Conservation (phyloP, 169 alveolate species). For the Eimeria zaria region DNA sequence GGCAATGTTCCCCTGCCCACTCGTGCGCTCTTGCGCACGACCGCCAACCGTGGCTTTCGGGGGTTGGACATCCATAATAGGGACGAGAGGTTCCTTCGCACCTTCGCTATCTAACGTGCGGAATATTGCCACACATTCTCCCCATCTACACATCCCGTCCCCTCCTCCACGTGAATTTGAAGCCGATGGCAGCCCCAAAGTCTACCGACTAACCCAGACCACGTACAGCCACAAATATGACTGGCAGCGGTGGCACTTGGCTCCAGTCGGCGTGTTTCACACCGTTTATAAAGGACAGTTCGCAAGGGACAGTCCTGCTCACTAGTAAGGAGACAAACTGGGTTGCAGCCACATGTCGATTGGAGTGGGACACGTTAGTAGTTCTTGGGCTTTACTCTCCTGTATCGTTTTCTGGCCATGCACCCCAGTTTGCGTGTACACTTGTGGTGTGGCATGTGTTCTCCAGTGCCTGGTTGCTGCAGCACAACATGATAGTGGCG, state of each 20-base stretch:
- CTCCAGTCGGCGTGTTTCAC: conserved; percentile 93
- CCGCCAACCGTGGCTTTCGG: conserved; percentile 1
- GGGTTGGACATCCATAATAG: conserved; percentile 15
- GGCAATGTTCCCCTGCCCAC: conserved; percentile 5
- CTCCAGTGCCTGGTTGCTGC: conserved; percentile 84
- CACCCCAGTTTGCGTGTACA: not conserved
- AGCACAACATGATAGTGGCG: conserved; percentile 77
- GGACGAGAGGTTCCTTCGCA: conserved; percentile 5
- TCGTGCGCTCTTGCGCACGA: conserved; percentile 69
- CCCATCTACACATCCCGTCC: conserved; percentile 90
- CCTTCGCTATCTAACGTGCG: not conserved
- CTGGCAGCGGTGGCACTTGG: conserved; percentile 94
- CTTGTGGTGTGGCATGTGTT: not conserved
- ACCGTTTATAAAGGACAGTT: conserved; percentile 93
- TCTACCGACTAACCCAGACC: conserved; percentile 91
- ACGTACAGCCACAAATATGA: conserved; percentile 92
- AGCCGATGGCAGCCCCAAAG: conserved; percentile 90
- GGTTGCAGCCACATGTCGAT: not conserved
- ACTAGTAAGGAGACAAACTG: conserved; percentile 64
- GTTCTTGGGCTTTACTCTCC: not conserved
- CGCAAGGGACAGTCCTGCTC: conserved; percentile 89
- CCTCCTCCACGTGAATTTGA: conserved; percentile 95
- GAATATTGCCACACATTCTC: conserved; percentile 78
- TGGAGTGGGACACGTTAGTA: not conserved
- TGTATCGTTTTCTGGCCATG: not conserved